Evolutionary conservation across 2,329 filamentous ascomycete species (phyloP).

Genomic region (Fusarium penzigii): DNA sequence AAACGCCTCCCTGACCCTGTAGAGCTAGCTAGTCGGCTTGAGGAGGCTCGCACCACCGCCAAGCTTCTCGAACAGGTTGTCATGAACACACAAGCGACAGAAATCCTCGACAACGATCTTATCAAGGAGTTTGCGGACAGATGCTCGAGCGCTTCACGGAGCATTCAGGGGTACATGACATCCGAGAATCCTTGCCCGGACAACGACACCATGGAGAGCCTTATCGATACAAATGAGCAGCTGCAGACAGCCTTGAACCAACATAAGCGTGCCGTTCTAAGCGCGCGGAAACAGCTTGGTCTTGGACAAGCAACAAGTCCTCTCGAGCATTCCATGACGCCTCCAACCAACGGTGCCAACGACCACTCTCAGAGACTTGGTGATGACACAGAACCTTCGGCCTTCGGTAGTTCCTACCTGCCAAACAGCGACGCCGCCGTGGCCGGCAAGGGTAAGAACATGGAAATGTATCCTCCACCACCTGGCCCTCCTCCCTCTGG

Average conservation of each 20-base stretch:
- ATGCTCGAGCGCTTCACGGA: conserved; percentile 76
- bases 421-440: conserved; percentile 14
- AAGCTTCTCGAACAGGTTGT: conserved; percentile 91
- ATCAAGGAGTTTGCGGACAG: conserved; percentile 89
- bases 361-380: conserved; percentile 18
- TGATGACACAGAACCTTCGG: conserved; percentile 14
- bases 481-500: conserved; percentile 24
- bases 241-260: conserved; percentile 79
- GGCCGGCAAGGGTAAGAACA: conserved; percentile 39
- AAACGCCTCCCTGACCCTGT: conserved; percentile 63
- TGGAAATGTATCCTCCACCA: conserved; percentile 29
- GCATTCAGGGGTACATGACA: conserved; percentile 84
- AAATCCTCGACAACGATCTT: conserved; percentile 81
- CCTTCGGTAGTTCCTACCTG: conserved; percentile 11
- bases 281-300: conserved; percentile 58
- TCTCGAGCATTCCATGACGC: conserved; percentile 29
- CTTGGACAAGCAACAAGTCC: conserved; percentile 32
- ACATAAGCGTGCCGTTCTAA: conserved; percentile 78
- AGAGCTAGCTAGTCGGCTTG: conserved; percentile 80
- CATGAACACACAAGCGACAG: conserved; percentile 75
- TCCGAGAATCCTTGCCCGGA: conserved; percentile 79
- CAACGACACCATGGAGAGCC: conserved; percentile 87
- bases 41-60: conserved; percentile 88
- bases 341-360: conserved; percentile 34
- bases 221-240: conserved; percentile 95